Percentiles rank a stretch among this genome's conserved stretches.
phyloP scores from a whole-genome alignment of 139 green algal species.

The Micractinium conductrix region DNA sequence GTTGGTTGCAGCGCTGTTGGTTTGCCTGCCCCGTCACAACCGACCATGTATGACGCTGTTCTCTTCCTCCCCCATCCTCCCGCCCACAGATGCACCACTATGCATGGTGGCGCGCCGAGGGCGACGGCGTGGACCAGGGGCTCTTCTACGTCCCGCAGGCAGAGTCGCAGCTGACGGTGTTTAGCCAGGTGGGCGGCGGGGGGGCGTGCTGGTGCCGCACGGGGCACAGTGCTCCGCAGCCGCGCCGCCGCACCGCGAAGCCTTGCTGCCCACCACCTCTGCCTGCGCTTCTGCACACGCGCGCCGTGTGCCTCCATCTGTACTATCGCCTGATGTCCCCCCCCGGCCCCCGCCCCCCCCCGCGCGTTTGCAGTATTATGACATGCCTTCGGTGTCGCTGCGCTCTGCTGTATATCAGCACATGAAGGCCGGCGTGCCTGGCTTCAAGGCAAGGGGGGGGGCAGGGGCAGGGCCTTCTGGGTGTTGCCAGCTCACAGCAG shows the following conservation, averaged over 20 bases:
- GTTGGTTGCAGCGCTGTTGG: too few relatives aligned
- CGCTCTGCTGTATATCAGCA: not conserved
- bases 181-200: not conserved
- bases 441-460: not conserved
- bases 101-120: conserved; percentile 16
- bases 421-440: not conserved
- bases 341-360: too few relatives aligned
- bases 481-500: too few relatives aligned
- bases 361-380: conserved; percentile 1
- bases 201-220: too few relatives aligned
- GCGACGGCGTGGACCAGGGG: not conserved
- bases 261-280: not conserved
- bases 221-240: too few relatives aligned
- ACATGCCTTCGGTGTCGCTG: not conserved
- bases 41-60: too few relatives aligned
- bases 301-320: not conserved
- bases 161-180: conserved; percentile 10
- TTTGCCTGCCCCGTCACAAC: too few relatives aligned
- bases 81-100: conserved; percentile 8
- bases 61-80: not conserved
- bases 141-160: conserved; percentile 12
- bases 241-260: too few relatives aligned
- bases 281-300: not conserved
- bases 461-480: too few relatives aligned
- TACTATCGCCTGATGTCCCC: too few relatives aligned